Evolutionary conservation across 2,329 filamentous ascomycete species (phyloP).

Genomic region (Aspergillus uvarum): DNA sequence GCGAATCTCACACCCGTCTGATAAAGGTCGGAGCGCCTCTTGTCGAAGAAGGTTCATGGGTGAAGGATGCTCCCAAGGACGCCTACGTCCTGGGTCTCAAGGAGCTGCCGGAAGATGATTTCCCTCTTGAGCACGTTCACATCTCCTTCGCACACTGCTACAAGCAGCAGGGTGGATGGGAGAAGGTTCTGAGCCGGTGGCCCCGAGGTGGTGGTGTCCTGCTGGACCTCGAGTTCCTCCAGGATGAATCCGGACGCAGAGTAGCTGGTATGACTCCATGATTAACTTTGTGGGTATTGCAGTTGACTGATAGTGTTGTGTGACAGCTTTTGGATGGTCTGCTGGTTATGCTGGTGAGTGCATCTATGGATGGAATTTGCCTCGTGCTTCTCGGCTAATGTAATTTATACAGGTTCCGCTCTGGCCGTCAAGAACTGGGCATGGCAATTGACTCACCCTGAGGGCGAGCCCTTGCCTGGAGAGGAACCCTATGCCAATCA

Average conservation of each 20-base stretch:
- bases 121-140: conserved; percentile 70
- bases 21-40: conserved; percentile 61
- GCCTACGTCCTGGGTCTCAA: conserved; percentile 75
- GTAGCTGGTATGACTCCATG: conserved; percentile 37
- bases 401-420: conserved; percentile 54
- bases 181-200: conserved; percentile 75
- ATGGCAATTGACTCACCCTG: conserved; percentile 72
- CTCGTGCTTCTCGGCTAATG: conserved; percentile 7
- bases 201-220: conserved; percentile 73
- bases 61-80: conserved; percentile 61
- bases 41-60: conserved; percentile 66
- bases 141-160: conserved; percentile 73
- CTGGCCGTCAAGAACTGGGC: conserved; percentile 79
- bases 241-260: conserved; percentile 66
- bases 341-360: conserved; percentile 66
- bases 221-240: conserved; percentile 83
- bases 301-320: conserved; percentile 7
- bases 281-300: neutral
- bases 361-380: neutral
- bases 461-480: conserved; percentile 64
- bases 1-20: neutral
- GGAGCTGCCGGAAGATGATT: conserved; percentile 70
- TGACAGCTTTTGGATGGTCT: conserved; percentile 57
- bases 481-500: conserved; percentile 65
- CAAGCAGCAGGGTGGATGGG: conserved; percentile 77